phyloP scores from a whole-genome alignment of 2,329 filamentous ascomycete species.

The Fusarium newnesense region DNA sequence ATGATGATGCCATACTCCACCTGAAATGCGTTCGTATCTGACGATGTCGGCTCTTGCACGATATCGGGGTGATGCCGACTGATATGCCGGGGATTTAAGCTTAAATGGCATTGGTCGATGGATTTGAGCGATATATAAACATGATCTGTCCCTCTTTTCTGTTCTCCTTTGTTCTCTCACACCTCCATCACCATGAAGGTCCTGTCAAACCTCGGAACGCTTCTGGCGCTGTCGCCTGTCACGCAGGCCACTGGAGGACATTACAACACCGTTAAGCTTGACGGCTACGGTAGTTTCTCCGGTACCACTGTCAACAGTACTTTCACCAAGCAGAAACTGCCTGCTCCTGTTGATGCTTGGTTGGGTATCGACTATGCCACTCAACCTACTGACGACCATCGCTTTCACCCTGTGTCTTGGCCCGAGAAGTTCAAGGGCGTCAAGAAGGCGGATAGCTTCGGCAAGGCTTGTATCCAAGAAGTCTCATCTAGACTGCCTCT shows the following conservation, averaged over 20 bases:
- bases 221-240: conserved; percentile 22
- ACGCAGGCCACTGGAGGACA: conserved; percentile 4
- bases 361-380: conserved; percentile 58
- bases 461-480: conserved; percentile 57
- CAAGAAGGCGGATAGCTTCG: conserved; percentile 51
- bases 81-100: not conserved
- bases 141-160: too few species aligned
- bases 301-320: conserved; percentile 35
- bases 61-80: not conserved
- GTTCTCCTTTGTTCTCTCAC: accelerated
- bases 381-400: conserved; percentile 52
- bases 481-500: conserved; percentile 11
- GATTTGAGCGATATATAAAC: not conserved
- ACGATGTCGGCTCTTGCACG: not conserved
- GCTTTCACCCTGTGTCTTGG: conserved; percentile 55
- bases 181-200: conserved; percentile 25
- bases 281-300: conserved; percentile 35
- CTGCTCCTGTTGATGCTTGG: conserved; percentile 56
- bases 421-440: conserved; percentile 54
- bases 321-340: conserved; percentile 13
- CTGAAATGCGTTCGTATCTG: not conserved
- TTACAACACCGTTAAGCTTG: conserved; percentile 23
- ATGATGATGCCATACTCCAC: conserved; percentile 21
- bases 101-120: not conserved
- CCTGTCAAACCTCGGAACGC: conserved; percentile 14